Evolutionary conservation across 1,284 basidiomycete genomes (phyloP).

Genomic region (Apiotrichum sp.): DNA sequence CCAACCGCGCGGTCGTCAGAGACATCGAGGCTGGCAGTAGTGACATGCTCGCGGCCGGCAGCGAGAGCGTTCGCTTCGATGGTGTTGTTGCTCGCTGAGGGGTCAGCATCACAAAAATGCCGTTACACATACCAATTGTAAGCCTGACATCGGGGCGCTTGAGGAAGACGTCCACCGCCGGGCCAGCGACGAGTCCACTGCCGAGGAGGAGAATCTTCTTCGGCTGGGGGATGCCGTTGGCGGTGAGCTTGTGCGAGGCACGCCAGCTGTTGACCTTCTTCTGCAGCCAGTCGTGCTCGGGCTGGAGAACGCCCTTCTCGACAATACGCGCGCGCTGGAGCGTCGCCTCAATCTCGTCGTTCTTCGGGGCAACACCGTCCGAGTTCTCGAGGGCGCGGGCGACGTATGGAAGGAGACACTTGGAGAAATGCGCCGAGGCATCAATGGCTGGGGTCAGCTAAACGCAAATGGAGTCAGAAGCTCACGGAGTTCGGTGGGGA

Average conservation of each 20-base stretch:
- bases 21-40: conserved; percentile 61
- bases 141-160: conserved; percentile 58
- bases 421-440: conserved; percentile 69
- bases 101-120: not conserved
- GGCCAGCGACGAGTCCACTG: conserved; percentile 85
- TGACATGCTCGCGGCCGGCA: conserved; percentile 55
- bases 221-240: conserved; percentile 41
- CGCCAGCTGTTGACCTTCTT: conserved; percentile 52
- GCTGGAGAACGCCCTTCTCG: conserved; percentile 54
- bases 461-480: not conserved
- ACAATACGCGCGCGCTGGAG: conserved; percentile 67
- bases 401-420: conserved; percentile 63
- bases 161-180: conserved; percentile 68
- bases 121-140: conserved; percentile 58
- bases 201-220: conserved; percentile 76
- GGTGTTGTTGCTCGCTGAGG: conserved; percentile 64
- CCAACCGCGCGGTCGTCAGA: conserved; percentile 53
- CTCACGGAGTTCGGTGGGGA: conserved; percentile 70
- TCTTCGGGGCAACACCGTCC: conserved; percentile 12
- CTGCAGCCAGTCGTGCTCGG: conserved; percentile 58
- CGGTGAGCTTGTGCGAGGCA: not conserved
- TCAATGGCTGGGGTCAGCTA: conserved; percentile 50
- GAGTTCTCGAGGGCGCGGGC: conserved; percentile 45
- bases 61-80: conserved; percentile 58
- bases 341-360: conserved; percentile 47